A percentile compares a stretch with the other conserved stretches of the same genome.
Evolutionary conservation across 306 rosid species (phyloP).

Genomic region (Purshia tridentata): DNA sequence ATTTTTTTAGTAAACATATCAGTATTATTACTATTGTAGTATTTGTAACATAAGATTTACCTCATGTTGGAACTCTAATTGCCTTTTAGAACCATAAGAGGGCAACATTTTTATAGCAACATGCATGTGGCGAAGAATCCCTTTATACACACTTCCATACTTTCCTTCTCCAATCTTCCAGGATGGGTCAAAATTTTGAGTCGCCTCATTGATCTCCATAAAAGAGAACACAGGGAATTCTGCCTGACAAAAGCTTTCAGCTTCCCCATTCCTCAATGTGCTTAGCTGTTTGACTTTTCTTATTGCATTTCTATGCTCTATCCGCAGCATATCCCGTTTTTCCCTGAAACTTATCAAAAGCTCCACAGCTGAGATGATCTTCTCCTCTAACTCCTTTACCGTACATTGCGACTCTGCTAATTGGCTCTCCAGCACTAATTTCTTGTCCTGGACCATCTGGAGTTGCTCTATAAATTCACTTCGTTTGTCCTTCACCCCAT

Average conservation of each 20-base stretch:
- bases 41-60: constrained; percentile 42
- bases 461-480: constrained; percentile 47
- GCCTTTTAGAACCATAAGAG: constrained; percentile 75
- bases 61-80: constrained; percentile 59
- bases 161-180: constrained; percentile 94
- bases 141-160: constrained; percentile 82
- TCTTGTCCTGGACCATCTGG: constrained; percentile 46
- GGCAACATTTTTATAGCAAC: constrained; percentile 96
- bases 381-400: constrained; percentile 74
- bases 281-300: constrained; percentile 50
- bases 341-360: constrained; percentile 84
- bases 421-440: constrained; percentile 43
- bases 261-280: constrained; percentile 40
- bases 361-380: constrained; percentile 65
- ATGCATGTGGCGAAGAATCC: constrained; percentile 66
- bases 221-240: constrained; percentile 79
- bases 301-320: constrained; percentile 51
- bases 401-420: constrained; percentile 43
- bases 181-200: constrained; percentile 76
- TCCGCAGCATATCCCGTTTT: constrained; percentile 58
- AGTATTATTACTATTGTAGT: not conserved
- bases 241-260: constrained; percentile 33
- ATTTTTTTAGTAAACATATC: not conserved
- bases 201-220: constrained; percentile 82
- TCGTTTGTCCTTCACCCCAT: constrained; percentile 41